Evolutionary conservation across 2,329 filamentous ascomycete species (phyloP), one percentile per base, ranked within the genome.

Genomic region (Zalaria obscura): DNA sequence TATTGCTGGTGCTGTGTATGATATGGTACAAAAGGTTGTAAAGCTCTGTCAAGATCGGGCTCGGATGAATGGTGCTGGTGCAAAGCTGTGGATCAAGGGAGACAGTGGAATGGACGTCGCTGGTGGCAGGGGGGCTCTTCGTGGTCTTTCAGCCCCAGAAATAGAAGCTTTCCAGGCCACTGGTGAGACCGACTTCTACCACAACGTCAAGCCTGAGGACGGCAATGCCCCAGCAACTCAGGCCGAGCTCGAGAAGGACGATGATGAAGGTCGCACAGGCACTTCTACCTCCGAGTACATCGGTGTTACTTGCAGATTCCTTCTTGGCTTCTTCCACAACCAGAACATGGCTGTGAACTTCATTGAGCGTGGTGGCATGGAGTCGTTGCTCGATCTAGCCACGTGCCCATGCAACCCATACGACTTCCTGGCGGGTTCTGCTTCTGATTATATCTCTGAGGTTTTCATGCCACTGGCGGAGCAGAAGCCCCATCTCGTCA

Each of bases 11-110:
- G 81, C 85, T n/a, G 78, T 94, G 10, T 73, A 93, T 45, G 79
- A 87, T 47, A 93, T 96, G 85, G 76, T 94, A 45, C 80, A 80
- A 29, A 77, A 86, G 40, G 81, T 98, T 31, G 76, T 78, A 34
- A 72, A 82, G 48, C 66, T 95, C 25, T 86, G 82, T 48, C 75
- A 76, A 39, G 69, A 71, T 35, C 83, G 85, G 56, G 80, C 85
- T 3, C 72, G 71, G 52, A 70, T 73, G 34, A 68, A 75, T 40
- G 80, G 80, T 27, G 79, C 83, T 64, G 91, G 91, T 39, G 77
- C 83, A 0, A 93, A 88, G 54, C 68, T 98, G 11, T 79, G 83
- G 66, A 66, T 76, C 11, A 68, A 73, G 36, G 70, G 74, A 47
- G 59, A 70, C 3, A 62, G 74, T 36, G 78, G 76, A 26, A 62